Evolutionary conservation across 768 basidiomycete genomes (phyloP), one percentile per base, ranked within the genome.

Genomic region (Calvatia gigantea): DNA sequence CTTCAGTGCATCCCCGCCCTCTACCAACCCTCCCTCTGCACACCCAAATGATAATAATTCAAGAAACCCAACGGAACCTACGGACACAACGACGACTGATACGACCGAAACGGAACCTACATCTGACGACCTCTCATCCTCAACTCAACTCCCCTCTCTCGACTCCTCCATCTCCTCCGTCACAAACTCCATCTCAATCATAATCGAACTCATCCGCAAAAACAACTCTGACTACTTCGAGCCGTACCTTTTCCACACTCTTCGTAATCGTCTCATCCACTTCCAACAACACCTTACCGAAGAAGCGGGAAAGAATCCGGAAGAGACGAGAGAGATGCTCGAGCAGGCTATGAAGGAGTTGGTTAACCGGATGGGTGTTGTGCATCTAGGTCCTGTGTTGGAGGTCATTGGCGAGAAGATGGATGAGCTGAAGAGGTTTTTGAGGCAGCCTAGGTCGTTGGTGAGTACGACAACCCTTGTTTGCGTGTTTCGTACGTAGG

Each of bases 151-250:
- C 15, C 70, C 78, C 42, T 73, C 76, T 61, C 69, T 76, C 64
- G 63, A 85, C 71, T 74, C 85, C 64, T 61, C 82, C 6, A 79
- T 81, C 1, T 97, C 94, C 9, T 91, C 92, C 6, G 85, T 98
- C 51, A 79, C 89, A 25, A 85, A 94, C 60, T 87, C 91, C 9
- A 89, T 95, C 61, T 86, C 88, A 39, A 85, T 98, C 64, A 77
- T 98, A 58, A 89, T 95, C 60, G 96, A 98, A 67, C 80, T 97
- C 37, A 97, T 98, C 61, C 83, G 95, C 50, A 94, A 98, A 68
- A 98, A 98, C 70, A 98, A 98, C 69, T 96, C 95, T 35, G 96
- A 99, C 69, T 98, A 94, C 67, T 95, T 97, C 65, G 97, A 99
- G 71, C 96, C 95, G 4, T 96, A 94, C 69, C 79, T 98, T 11